Base-by-base conservation (phyloP, 306 rosid species). In the Chamaecrista fasciculata region DNA sequence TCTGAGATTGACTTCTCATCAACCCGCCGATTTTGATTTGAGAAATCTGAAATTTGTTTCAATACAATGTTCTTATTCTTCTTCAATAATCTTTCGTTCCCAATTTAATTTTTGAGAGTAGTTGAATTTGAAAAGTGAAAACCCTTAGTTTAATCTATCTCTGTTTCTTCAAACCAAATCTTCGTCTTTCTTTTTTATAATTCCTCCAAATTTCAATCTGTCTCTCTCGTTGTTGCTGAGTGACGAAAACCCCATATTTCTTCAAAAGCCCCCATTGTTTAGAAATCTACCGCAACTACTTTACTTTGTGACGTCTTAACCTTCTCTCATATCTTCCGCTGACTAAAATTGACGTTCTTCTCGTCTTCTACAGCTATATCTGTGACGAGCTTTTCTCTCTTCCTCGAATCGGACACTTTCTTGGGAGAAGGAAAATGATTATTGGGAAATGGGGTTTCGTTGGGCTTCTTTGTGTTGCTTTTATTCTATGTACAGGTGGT, bases 381-480 rank as follows among this genome's bases (percentile, higher is more conserved):
- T 42, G 34, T 3, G 31, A 21, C 52, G 11, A 8, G 19, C 52
- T 25, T 56, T 20, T 62, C 49, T 53, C 37, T 10, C 58, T 33
- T 69, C 11, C 19, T 67, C 31, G 68, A 53, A 71, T 47, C 40
- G 15, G 23, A 57, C 65, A 40, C 62, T 74, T 62, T 29, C 65
- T 2, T n/a, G n/a, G 73, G 82, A 70, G 25, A 0, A 49, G 23
- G 58, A 83, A 73, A 72, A 87, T 90, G 98, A 68, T 53, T 37
- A 4, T 60, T 79, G 70, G 57, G 83, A 83, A 71, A 69, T 84
- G 79, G 93, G 86, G 50, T 55, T 81, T 86, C 31, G 33, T 86
- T 66, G 76, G 62, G 8, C 56, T 87, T 73, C 84, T 94, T 36
- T 84, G 57, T 79, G 79, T 89, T 76, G 64, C 84, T 52, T 80